phyloP scores from a whole-genome alignment of 83 land plant species.

The Picea mariana region DNA sequence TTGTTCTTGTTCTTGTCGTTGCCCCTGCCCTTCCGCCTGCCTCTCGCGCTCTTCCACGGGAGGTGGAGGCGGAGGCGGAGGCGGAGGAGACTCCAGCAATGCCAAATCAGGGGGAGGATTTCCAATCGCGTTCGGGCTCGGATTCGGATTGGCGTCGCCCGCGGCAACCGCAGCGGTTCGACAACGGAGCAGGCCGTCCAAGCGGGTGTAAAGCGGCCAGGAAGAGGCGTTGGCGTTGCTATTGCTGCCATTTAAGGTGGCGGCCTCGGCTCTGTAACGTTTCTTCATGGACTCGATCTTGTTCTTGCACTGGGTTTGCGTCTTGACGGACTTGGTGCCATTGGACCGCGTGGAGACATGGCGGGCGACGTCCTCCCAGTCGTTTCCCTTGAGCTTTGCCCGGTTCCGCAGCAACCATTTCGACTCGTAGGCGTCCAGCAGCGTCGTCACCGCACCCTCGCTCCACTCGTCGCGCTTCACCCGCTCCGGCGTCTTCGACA shows the following conservation, averaged over 20 bases:
- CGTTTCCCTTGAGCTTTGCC: slow-evolving; percentile 77
- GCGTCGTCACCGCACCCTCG: slow-evolving; percentile 67
- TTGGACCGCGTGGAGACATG: slow-evolving; percentile 47
- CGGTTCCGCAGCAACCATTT: slow-evolving; percentile 69
- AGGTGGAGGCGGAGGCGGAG: slow-evolving; percentile 9
- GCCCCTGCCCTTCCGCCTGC: background rate
- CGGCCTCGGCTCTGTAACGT: slow-evolving; percentile 55
- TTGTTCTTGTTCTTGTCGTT: background rate
- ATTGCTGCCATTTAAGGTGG: slow-evolving; percentile 4
- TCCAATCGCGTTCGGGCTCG: background rate
- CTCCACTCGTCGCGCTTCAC: slow-evolving; percentile 78
- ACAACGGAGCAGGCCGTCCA: slow-evolving; percentile 27
- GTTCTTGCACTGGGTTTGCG: slow-evolving; percentile 82
- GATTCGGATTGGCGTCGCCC: slow-evolving; percentile 1
- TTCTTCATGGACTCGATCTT: slow-evolving; percentile 89
- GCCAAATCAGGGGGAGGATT: background rate
- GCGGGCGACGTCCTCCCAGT: slow-evolving; percentile 79
- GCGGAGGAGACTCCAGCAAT: background rate
- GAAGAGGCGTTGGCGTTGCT: slow-evolving; percentile 20
- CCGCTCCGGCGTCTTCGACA: slow-evolving; percentile 19
- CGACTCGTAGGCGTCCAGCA: slow-evolving; percentile 74
- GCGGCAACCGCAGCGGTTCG: background rate
- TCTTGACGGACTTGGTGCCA: slow-evolving; percentile 51
- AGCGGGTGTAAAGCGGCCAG: slow-evolving; percentile 31
- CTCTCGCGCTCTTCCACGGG: background rate